Percentiles rank a stretch among this genome's conserved stretches.
Evolutionary conservation across 345 rosid species (phyloP).

Genomic region (Tarenaya hassleriana): DNA sequence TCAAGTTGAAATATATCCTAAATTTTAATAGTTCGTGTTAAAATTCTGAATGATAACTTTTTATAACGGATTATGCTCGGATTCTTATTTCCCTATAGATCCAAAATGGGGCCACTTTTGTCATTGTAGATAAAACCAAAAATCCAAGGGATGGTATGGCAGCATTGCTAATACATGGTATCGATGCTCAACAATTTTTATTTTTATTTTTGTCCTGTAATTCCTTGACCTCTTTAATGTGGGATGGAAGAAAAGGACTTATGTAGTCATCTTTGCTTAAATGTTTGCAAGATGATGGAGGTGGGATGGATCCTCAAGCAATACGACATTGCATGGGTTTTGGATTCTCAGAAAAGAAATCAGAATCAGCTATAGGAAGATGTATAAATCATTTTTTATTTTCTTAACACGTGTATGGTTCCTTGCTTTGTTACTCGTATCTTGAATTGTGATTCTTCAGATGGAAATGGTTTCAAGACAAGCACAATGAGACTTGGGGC

Average conservation of each 20-base stretch:
- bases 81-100: slow-evolving; percentile 47
- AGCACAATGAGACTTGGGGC: slow-evolving; percentile 98
- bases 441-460: slow-evolving; percentile 33
- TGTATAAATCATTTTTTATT: slow-evolving; percentile 42
- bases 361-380: slow-evolving; percentile 69
- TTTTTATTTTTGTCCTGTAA: not conserved
- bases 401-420: slow-evolving; percentile 13
- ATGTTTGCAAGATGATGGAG: slow-evolving; percentile 99
- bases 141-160: slow-evolving; percentile 72
- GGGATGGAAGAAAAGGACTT: slow-evolving; percentile 7
- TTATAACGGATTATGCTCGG: slow-evolving; percentile 29
- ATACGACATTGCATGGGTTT: slow-evolving; percentile 89
- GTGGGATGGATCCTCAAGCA: slow-evolving; percentile 93
- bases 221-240: slow-evolving; percentile 7
- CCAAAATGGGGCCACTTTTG: slow-evolving; percentile 97
- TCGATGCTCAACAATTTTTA: not conserved
- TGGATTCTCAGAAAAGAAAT: slow-evolving; percentile 89
- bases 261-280: slow-evolving; percentile 5
- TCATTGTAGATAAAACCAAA: slow-evolving; percentile 68
- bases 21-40: slow-evolving; percentile 12
- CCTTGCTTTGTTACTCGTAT: slow-evolving; percentile 11
- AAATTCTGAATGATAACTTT: slow-evolving; percentile 19
- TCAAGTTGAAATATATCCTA: slow-evolving; percentile 14
- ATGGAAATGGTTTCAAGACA: slow-evolving; percentile 98
- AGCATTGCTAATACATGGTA: slow-evolving; percentile 83